These are phyloP conservation scores for Amanita subjunquillea DNA, from an alignment of 768 basidiomycete genomes.

Conservation along the genomic window DNA sequence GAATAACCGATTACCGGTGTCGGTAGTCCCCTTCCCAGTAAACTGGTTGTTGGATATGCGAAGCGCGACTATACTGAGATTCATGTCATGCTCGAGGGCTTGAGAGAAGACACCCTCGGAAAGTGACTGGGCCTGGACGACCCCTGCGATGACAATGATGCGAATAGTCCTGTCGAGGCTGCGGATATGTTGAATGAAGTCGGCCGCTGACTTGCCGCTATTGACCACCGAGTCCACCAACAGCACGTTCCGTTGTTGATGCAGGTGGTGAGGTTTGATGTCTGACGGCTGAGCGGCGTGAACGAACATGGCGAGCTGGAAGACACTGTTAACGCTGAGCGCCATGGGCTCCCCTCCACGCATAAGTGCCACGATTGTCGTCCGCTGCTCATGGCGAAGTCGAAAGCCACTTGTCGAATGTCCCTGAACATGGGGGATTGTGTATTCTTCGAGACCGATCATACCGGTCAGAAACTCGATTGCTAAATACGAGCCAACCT, in stretches of 20 bases:
- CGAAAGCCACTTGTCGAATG: slow-evolving; percentile 13
- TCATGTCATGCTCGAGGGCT: slow-evolving; percentile 9
- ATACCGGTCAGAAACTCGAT: slow-evolving; percentile 11
- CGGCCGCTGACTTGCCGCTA: slow-evolving; percentile 13
- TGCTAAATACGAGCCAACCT: slow-evolving; percentile 7
- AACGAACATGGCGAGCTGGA: slow-evolving; percentile 14
- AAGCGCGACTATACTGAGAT: slow-evolving; percentile 12
- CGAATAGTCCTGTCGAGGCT: background rate
- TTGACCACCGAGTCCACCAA: slow-evolving; percentile 17
- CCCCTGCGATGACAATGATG: background rate
- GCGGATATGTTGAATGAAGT: slow-evolving; percentile 11
- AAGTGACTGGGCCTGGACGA: slow-evolving; percentile 7
- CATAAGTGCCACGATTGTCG: slow-evolving; percentile 10
- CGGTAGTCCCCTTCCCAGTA: slow-evolving; percentile 13
- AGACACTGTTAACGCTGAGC: slow-evolving; percentile 10
- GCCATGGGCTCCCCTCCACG: slow-evolving; percentile 17
- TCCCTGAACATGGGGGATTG: slow-evolving; percentile 16
- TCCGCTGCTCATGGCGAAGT: slow-evolving; percentile 12
- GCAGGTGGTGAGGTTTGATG: slow-evolving; percentile 9
- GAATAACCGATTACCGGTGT: slow-evolving; percentile 15
- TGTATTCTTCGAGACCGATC: slow-evolving; percentile 13
- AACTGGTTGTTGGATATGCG: slow-evolving; percentile 14
- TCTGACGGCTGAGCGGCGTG: slow-evolving; percentile 13
- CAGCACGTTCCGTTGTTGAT: slow-evolving; percentile 9
- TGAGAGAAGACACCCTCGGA: slow-evolving; percentile 8